Base-by-base conservation (phyloP, 108 stramenopile genomes). In the Parmales sp. region DNA sequence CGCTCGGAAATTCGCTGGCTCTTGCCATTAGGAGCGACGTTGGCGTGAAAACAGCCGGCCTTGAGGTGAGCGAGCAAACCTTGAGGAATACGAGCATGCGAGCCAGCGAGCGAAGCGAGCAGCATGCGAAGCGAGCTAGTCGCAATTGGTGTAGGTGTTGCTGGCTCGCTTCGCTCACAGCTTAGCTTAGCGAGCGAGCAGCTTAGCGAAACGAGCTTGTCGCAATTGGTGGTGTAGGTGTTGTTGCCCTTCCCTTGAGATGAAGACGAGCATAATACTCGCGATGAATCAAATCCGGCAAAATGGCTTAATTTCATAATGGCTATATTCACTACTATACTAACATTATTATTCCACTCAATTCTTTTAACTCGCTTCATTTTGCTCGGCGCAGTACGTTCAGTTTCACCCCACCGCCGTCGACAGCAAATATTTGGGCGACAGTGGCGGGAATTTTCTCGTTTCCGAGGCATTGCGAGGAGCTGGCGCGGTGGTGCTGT, bases 321-420 rank as follows among this genome's bases (percentile, higher is more conserved):
- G 78, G 94, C 86, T n/a, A n/a, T n/a, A n/a, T n/a, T n/a, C n/a
- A n/a, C n/a, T n/a, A n/a, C n/a, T n/a, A n/a, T n/a, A n/a, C n/a
- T n/a, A n/a, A n/a, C n/a, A 18, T 37, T 34, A 9, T 31, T 0
- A 11, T 29, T 20, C 25, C 37, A 26, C 16, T 37, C 26, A 48
- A 18, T 74, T 64, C 20, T 73, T 88, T 36, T 80, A 76, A 1
- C 81, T 81, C n/a, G 88, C 88, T 2, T 71, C 51, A 9, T 80
- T 81, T 0, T 79, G 83, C 11, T 90, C 91, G 51, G 78, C 94
- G 86, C 93, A 96, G 69, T 96, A 92, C 71, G 93, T 96, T 0
- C 95, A 96, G 76, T 96, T 96, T 71, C 95, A 96, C 71, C 95
- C 95, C 38, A 96, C 95, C 0, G 83, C 95, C 0, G 71, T 96